Evolutionary conservation across 768 basidiomycete species (phyloP).

Genomic region (Mrakia hoshinonis): DNA sequence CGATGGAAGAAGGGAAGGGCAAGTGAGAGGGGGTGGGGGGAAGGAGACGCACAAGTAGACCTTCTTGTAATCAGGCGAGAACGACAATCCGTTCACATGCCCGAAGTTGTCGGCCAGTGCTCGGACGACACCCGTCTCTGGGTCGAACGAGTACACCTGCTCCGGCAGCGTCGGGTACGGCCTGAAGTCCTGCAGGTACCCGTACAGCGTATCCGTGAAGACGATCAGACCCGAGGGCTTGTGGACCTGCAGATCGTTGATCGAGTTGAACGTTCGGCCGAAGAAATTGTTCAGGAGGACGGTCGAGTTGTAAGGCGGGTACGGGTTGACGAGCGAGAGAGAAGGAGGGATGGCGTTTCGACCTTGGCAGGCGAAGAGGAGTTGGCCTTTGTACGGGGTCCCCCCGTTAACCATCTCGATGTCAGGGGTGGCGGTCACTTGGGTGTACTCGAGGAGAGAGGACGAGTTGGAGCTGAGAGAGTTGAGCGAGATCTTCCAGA

Average conservation of each 20-base stretch:
- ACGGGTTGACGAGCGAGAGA: conserved; percentile 57
- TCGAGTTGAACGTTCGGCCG: conserved; percentile 46
- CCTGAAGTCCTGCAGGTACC: conserved; percentile 59
- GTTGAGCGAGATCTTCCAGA: conserved; percentile 20
- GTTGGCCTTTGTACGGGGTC: conserved; percentile 7
- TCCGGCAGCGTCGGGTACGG: conserved; percentile 57
- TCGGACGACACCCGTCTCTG: conserved; percentile 54
- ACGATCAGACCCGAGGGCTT: conserved; percentile 51
- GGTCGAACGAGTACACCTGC: conserved; percentile 71
- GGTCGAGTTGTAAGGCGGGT: conserved; percentile 56
- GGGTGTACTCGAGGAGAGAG: background rate
- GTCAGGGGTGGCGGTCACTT: background rate
- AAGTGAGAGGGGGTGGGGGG: no score
- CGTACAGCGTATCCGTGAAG: conserved; percentile 64
- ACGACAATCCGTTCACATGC: conserved; percentile 51
- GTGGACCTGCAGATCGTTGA: conserved; percentile 18
- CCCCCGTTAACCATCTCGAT: conserved; percentile 25
- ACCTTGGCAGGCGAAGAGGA: conserved; percentile 13
- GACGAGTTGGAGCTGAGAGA: background rate
- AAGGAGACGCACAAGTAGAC: conserved; percentile 16
- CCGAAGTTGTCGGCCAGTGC: conserved; percentile 68
- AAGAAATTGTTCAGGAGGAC: conserved; percentile 68
- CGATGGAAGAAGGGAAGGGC: conserved; percentile 56
- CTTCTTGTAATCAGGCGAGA: background rate
- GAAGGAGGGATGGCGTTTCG: conserved; percentile 53